Evolutionary conservation across 2,329 filamentous ascomycete species (phyloP), one percentile per base, ranked within the genome.

Genomic region (Fulvia fulva): DNA sequence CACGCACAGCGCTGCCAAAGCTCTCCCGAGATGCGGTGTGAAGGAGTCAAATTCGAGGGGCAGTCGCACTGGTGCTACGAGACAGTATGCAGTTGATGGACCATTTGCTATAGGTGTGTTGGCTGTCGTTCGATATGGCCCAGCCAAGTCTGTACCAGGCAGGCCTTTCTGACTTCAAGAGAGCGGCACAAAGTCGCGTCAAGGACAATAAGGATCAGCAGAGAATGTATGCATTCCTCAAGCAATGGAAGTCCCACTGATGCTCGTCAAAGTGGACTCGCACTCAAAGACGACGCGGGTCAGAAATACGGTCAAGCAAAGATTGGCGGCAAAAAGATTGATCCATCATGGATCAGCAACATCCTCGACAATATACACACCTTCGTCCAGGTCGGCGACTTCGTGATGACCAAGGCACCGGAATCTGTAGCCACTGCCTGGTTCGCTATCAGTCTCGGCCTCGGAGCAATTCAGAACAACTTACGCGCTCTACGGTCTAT

Each of bases 391-490:
- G 58, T 63, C 3, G 62, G 62, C 19, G 57, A 64, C 53, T 23
- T 50, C 46, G 47, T 63, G 7, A 61, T 63, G 55, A 53, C 54
- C 28, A 58, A 56, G n/a, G 63, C 63, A 9, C 63, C 63, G 3
- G 63, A 64, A 43, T 63, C 53, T 51, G 63, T 66, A 7, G 53
- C 56, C n/a, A 56, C 60, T 37, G 63, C 62, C 5, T 64, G 60
- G 62, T 64, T 61, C 25, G 58, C 55, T 5, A 58, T 66, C 32
- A 64, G 56, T 32, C 54, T 63, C 16, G 58, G 53, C 9, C 56
- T 66, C 16, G 51, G 51, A 19, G 63, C 63, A 12, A 64, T 66
- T 7, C 60, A 66, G 32, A 62, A 50, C 55, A 64, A 65, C 52
- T n/a, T 63, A 65, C 44, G 53, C 51, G 19, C 56, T 65, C n/a